Evolutionary conservation across 192 early-diverging fungal genomes (phyloP), one percentile per base, ranked within the genome.

Genomic region (Entomortierella beljakovae): DNA sequence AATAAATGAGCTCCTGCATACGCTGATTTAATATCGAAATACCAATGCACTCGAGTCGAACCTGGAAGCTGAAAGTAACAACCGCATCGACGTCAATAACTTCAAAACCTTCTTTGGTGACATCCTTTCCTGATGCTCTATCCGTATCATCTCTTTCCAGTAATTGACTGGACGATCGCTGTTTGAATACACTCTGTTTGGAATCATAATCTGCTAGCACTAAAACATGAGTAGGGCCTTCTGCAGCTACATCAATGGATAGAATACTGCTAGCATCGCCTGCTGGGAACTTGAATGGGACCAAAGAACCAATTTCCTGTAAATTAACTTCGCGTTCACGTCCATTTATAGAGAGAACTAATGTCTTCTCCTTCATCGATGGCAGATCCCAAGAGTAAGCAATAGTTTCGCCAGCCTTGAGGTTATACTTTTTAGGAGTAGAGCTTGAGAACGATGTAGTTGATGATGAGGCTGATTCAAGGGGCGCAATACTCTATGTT

Each of bases 341-440:
- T 29, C 93, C 95, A 68, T 92, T 90, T 1, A 94, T 89, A 29
- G 80, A 86, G 23, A 99, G 65, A 26, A 94, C 89, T 28, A 99
- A 77, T 1, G 82, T 69, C 77, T 96, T 97, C 16, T 87, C 81
- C 26, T 86, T 83, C 6, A 87, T 77, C 6, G 92, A 92, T 11
- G 96, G 96, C 48, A 88, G 80, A 64, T 99, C 98, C 96, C 96
- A 98, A 3, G 98, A 92, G 58, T 98, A 99, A 23, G 87, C 82
- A 68, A 91, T 79, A 11, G 88, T 72, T 66, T 88, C 80, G 13
- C 85, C 84, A 13, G 84, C 57, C 32, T 86, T 82, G 46, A 92
- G 70, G 34, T 59, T 64, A 73, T 89, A 90, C 50, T 40, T 82
- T 65, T 83, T 83, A 11, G 86, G 16, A 32, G 76, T 70, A 63